Conservation (phyloP, 495 filamentous ascomycete genomes). For the Aspergillus leporis region DNA sequence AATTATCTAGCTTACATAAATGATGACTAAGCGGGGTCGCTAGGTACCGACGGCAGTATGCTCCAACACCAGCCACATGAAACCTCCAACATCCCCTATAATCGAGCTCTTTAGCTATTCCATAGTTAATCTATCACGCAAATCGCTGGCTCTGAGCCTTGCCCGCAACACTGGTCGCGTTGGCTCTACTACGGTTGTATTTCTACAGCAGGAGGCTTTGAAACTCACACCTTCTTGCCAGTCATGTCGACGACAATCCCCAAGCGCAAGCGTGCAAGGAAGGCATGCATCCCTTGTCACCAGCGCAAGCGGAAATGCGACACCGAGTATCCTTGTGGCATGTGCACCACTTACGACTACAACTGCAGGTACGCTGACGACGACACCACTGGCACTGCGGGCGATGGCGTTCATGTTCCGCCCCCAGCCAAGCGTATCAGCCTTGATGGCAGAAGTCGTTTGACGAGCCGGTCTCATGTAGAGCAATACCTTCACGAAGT, state of each 20-base stretch:
- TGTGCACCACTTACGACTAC: constrained; percentile 33
- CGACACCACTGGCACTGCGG: constrained; percentile 10
- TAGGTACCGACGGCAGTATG: no score
- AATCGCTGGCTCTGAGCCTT: no score
- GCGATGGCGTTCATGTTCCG: constrained; percentile 2
- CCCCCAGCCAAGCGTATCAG: constrained; percentile 17
- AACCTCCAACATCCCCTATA: no score
- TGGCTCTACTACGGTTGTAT: no score
- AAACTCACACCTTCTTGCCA: constrained; percentile 1
- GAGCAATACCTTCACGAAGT: constrained; percentile 13
- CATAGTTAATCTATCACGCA: no score
- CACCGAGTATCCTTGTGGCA: constrained; percentile 27
- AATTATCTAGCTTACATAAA: no score
- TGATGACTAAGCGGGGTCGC: no score
- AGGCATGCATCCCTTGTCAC: constrained; percentile 36
- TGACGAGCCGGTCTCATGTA: constrained; percentile 14
- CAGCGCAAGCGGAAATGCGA: constrained; percentile 42
- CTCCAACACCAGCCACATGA: no score
- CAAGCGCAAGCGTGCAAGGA: constrained; percentile 35
- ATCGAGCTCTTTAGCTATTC: no score
- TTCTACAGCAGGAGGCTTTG: no score
- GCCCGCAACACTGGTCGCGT: no score
- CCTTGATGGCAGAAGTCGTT: constrained; percentile 12
- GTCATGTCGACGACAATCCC: constrained; percentile 27
- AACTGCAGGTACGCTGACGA: constrained; percentile 30